These are phyloP conservation scores for Kluyveromyces starmeri DNA, from an alignment of 805 yeast genomes.

Conservation along the genomic window DNA sequence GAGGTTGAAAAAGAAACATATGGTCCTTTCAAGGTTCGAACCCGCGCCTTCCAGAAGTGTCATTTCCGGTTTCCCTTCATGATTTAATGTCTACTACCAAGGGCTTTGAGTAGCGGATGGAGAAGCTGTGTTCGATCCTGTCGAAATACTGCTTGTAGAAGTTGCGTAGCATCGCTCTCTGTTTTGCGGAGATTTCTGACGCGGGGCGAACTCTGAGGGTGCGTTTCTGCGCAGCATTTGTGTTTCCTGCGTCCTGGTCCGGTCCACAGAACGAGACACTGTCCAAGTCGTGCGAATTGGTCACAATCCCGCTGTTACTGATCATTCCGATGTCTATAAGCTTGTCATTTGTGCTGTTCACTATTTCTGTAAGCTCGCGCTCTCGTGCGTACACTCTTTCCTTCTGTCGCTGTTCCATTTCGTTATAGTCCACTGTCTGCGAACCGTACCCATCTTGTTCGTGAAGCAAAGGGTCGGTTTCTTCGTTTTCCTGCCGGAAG, in stretches of 20 bases:
- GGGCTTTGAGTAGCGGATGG: slow-evolving; percentile 1
- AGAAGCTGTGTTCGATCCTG: not conserved
- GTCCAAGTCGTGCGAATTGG: slow-evolving; percentile 17
- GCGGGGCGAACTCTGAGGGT: not conserved
- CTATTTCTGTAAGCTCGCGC: slow-evolving; percentile 24
- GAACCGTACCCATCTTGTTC: slow-evolving; percentile 22
- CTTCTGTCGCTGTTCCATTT: slow-evolving; percentile 15
- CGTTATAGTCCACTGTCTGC: slow-evolving; percentile 12
- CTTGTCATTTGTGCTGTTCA: slow-evolving; percentile 26
- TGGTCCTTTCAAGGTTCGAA: too few relatives aligned
- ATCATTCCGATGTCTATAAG: slow-evolving; percentile 31
- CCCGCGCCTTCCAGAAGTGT: too few relatives aligned
- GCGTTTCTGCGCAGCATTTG: not conserved
- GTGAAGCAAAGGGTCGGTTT: slow-evolving; percentile 22
- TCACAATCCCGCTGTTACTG: slow-evolving; percentile 28
- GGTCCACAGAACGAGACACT: too few relatives aligned
- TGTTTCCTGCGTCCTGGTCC: not conserved
- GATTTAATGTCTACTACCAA: slow-evolving; percentile 2
- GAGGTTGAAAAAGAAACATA: too few relatives aligned
- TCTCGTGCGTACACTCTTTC: slow-evolving; percentile 19
- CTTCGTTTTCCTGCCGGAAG: slow-evolving; percentile 14
- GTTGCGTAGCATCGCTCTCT: too few relatives aligned
- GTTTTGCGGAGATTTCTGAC: not conserved
- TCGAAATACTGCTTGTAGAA: slow-evolving; percentile 3
- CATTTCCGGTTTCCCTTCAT: too few relatives aligned